Percentiles rank a stretch among this genome's conserved stretches.
These are phyloP conservation scores for Debaryomyces maramus DNA, from an alignment of 805 yeast species.

Conservation along the genomic window DNA sequence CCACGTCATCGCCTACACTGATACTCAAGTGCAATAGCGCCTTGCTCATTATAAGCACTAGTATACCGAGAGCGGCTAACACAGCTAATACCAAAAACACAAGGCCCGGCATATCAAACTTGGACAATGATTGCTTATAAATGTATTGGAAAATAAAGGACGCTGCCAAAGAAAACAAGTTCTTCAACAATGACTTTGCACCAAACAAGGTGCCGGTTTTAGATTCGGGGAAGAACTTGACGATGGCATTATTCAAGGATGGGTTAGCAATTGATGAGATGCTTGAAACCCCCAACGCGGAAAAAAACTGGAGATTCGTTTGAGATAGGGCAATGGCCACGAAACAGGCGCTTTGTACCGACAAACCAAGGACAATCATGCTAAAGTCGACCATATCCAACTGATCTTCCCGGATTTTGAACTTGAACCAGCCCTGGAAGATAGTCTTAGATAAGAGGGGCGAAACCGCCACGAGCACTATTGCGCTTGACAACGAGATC, in stretches of 20 bases:
- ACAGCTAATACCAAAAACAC: conserved; percentile 25
- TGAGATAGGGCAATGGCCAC: conserved; percentile 31
- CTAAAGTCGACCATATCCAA: conserved; percentile 52
- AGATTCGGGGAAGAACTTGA: conserved; percentile 58
- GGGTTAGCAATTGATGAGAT: conserved; percentile 53
- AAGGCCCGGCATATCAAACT: conserved; percentile 28
- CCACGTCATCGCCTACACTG: too few relatives aligned
- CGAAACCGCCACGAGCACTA: conserved; percentile 46
- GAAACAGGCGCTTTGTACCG: conserved; percentile 38
- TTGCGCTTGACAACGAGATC: conserved; percentile 32
- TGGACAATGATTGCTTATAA: conserved; percentile 38
- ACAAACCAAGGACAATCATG: conserved; percentile 31
- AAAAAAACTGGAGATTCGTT: conserved; percentile 23
- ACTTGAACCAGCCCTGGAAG: conserved; percentile 25
- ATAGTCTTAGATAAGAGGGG: conserved; percentile 44
- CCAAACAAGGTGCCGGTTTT: conserved; percentile 17
- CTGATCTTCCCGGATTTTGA: conserved; percentile 30
- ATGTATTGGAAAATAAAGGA: conserved; percentile 52
- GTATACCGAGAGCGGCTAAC: too few relatives aligned
- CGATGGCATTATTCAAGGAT: conserved; percentile 50
- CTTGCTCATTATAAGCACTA: too few relatives aligned
- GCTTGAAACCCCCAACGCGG: conserved; percentile 36
- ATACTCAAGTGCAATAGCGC: too few relatives aligned
- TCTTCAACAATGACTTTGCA: conserved; percentile 51
- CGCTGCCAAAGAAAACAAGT: conserved; percentile 40